Evolutionary conservation across 768 basidiomycete genomes (phyloP), one percentile per base, ranked within the genome.

Genomic region (Suillus discolor): DNA sequence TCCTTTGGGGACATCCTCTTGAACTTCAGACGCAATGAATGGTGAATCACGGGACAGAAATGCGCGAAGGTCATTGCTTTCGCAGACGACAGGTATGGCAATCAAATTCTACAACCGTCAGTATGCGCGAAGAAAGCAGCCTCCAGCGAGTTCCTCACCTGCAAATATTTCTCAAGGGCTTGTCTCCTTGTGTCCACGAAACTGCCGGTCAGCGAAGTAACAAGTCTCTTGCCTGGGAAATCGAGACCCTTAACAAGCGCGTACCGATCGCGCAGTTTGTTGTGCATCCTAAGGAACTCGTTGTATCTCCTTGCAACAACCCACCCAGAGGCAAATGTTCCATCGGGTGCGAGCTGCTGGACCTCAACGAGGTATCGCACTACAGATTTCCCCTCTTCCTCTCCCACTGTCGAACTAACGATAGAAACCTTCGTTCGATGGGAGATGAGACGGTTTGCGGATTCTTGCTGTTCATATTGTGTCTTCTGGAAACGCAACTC

Each of bases 401-500:
- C 92, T 1, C 89, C 90, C 1, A 89, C 84, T 0, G 93, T 87
- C 6, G 93, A 94, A 66, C 87, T 94, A 18, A 93, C 88, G 51
- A 99, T 94, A 4, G 86, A 83, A n/a, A 97, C 89, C 67, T 82
- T 86, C 5, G 96, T 99, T 38, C 93, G 85, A 28, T 92, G 89
- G 2, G 95, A 91, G 28, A 94, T 79, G 3, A 99, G 85, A 20
- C 91, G 85, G 72, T 96, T 97, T 28, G 93, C 93, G n/a, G 87
- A 82, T 73, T 97, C 95, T 76, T 98, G 96, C 72, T 94, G 92
- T 73, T 97, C 93, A 73, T 94, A 98, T 72, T 98, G 96, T 13
- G 85, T 84, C 77, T 91, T 94, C 78, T 97, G 96, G 77, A 99
- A 97, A 62, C 85, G 83, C 2, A 96, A 79, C 71, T 94, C 90